These are phyloP conservation scores for Tylopilus felleus DNA, from an alignment of 768 basidiomycete genomes.

Conservation along the genomic window DNA sequence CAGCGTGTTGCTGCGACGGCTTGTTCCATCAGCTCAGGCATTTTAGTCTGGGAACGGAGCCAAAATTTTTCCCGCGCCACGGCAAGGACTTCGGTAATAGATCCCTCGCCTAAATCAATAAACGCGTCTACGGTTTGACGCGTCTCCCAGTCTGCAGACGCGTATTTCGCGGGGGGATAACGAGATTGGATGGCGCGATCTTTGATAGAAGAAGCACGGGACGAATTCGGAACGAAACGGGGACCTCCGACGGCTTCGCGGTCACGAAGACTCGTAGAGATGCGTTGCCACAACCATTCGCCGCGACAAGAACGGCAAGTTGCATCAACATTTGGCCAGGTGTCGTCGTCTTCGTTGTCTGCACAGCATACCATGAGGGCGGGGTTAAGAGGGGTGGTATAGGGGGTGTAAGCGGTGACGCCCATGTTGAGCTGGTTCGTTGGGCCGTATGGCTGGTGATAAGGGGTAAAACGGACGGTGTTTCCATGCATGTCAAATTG, in stretches of 20 bases:
- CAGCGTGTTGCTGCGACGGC: conserved; percentile 59
- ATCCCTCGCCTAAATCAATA: conserved; percentile 70
- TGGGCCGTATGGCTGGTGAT: conserved; percentile 30
- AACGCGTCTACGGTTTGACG: conserved; percentile 67
- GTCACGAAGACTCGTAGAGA: conserved; percentile 45
- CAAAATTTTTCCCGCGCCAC: conserved; percentile 70
- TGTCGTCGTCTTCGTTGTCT: conserved; percentile 72
- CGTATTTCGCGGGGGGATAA: conserved; percentile 27
- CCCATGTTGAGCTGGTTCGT: conserved; percentile 18
- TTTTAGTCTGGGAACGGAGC: conserved; percentile 61
- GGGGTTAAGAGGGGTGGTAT: conserved; percentile 23
- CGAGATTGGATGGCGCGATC: conserved; percentile 20
- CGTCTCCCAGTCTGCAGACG: conserved; percentile 59
- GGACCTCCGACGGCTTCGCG: conserved; percentile 56
- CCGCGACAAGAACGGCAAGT: conserved; percentile 66
- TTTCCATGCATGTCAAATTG: conserved; percentile 35
- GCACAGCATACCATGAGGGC: conserved; percentile 44
- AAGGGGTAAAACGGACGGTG: conserved; percentile 29
- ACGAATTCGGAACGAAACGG: conserved; percentile 25
- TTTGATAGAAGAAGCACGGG: conserved; percentile 11
- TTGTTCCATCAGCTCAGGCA: conserved; percentile 63
- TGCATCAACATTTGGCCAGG: conserved; percentile 60
- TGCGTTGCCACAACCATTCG: conserved; percentile 64
- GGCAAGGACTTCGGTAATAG: conserved; percentile 54
- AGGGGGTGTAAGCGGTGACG: conserved; percentile 25